Base-by-base conservation (phyloP, 352 stramenopile genomes). In the Phytopythium delawarense region DNA sequence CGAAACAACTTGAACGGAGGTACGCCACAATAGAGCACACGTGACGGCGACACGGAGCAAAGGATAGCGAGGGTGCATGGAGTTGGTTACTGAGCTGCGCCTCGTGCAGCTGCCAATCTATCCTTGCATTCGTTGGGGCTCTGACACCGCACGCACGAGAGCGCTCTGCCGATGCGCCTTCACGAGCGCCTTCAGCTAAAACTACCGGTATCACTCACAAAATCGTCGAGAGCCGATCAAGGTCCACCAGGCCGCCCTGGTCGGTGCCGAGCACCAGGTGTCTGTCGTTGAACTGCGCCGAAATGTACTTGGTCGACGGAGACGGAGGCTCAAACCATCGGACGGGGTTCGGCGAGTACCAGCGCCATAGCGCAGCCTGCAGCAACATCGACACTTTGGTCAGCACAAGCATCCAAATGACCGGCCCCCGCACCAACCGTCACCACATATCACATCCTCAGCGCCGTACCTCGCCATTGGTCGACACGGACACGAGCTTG, bases 401-500 rank as follows among this genome's bases (percentile, higher is more conserved):
- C 25, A 75, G 55, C 23, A 40, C 35, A 54, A 7, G 59, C 16
- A 18, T 40, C 52, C 34, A 39, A 32, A 46, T 35, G 21, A n/a
- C n/a, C n/a, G n/a, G n/a, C 8, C 6, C 9, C 50, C 34, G 34
- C 21, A 49, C 0, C 20, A 42, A 16, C 23, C 2, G n/a, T 9
- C 40, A 21, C 16, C 11, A 61, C 11, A 61, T 5, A 40, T 40
- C 35, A 40, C 35, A 11, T 6, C 45, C 18, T 18, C 39, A 8
- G 20, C 23, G 23, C 18, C 20, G 34, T 76, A 93, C 84, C 72
- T 92, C 92, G 62, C 81, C 82, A 13, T 71, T 79, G 16, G 75
- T 62, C 28, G 87, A 94, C 28, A 94, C 81, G 30, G 75, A 93
- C 64, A 96, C 74, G 57, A 96, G 67, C 69, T 96, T 96, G 46